Evolutionary conservation across 805 yeast genomes (phyloP), one percentile per base, ranked within the genome.

Genomic region (Saccharomycopsis selenospora): DNA sequence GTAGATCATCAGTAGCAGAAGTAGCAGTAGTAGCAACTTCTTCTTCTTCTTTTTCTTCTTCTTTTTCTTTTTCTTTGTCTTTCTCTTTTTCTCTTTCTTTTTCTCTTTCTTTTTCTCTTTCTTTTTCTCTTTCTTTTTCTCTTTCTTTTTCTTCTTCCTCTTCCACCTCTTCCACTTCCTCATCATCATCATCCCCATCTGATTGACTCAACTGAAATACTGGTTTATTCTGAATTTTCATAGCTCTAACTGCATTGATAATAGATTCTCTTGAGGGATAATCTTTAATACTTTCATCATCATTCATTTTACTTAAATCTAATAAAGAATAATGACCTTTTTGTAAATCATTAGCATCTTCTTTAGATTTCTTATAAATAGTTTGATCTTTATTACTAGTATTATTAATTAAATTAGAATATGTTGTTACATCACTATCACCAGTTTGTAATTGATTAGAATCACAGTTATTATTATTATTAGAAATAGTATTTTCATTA

Each of bases 91-190:
- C 55, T 40, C n/a, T n/a, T n/a, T n/a, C n/a, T n/a, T n/a, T n/a
- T n/a, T n/a, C n/a, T 7, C 25, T 40, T 13, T 24, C 33, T 4
- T 18, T 40, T 20, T 49, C 47, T 2, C 36, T 24, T 7, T 46
- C 45, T 14, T 43, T 47, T 8, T 27, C 47, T 18, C 72, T 73
- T 57, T 75, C 74, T 76, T 28, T n/a, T 28, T n/a, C 33, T n/a
- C 33, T n/a, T 10, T n/a, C 10, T n/a, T 28, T 28, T 18, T n/a
- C 40, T 7, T 14, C 14, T 6, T 13, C 13, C 6, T 24, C 18
- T 23, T 44, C 22, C n/a, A 5, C 42, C 13, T 24, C 42, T 6
- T 6, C 7, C 8, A 4, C 36, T 18, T 27, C 42, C n/a, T 48
- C 51, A 17, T 48, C 42, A n/a, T 30, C 26, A 13, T n/a, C 22